phyloP scores from a whole-genome alignment of 2,329 filamentous ascomycete genomes.

The Didymella keratinophila region DNA sequence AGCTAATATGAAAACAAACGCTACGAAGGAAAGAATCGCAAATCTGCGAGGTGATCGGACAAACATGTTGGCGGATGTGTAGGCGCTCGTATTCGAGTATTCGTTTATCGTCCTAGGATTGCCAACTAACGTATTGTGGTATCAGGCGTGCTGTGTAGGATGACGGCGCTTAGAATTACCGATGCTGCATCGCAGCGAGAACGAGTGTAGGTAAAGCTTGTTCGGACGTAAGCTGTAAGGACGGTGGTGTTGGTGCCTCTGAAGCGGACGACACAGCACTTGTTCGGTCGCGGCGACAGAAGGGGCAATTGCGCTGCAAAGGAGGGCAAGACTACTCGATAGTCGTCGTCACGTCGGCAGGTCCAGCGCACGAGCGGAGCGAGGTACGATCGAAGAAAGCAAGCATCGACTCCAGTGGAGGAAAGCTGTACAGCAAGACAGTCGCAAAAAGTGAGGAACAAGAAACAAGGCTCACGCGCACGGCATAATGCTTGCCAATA shows the following conservation, averaged over 20 bases:
- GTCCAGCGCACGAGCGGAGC: not conserved
- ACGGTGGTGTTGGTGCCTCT: constrained; percentile 9
- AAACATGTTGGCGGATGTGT: constrained; percentile 37
- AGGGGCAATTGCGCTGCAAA: constrained; percentile 9
- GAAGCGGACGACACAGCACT: constrained; percentile 12
- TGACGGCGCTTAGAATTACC: constrained; percentile 26
- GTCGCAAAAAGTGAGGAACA: constrained; percentile 1
- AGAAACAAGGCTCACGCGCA: constrained; percentile 14
- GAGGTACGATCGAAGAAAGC: not conserved
- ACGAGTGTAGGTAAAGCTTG: constrained; percentile 12
- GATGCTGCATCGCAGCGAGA: constrained; percentile 32
- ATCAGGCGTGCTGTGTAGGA: constrained; percentile 21
- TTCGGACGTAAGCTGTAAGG: constrained; percentile 15
- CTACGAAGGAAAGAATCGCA: constrained; percentile 46
- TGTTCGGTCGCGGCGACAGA: constrained; percentile 9
- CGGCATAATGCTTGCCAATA: constrained; percentile 6
- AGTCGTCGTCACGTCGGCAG: constrained; percentile 9
- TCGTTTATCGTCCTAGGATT: constrained; percentile 22
- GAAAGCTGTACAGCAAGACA: constrained; percentile 5
- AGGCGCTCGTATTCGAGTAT: constrained; percentile 33
- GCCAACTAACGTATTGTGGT: constrained; percentile 29
- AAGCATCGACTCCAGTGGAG: not conserved
- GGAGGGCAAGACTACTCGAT: constrained; percentile 9
- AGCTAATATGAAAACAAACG: constrained; percentile 44
- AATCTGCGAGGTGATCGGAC: constrained; percentile 51